Base-by-base conservation (phyloP, 371 early-diverging fungal species). In the Zychaea mexicana region DNA sequence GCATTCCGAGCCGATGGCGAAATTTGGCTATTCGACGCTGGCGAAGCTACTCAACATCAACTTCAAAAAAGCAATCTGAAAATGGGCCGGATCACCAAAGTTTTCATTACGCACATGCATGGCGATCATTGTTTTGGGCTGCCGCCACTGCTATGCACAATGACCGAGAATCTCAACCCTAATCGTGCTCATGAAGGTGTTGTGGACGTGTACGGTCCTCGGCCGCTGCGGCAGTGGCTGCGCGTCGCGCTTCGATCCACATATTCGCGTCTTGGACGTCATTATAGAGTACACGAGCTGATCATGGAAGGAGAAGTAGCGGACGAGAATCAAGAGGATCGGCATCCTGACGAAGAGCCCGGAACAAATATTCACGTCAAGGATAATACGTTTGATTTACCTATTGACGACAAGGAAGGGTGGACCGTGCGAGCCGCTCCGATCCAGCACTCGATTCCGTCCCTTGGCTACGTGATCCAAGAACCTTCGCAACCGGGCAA, bases 1-100 rank as follows among this genome's bases (percentile, higher is more conserved):
- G 85, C 88, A 4, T 57, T 88, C 0, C 71, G 85, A 17, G 30
- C 72, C 15, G 73, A 81, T 56, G 83, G 85, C 12, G 82, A 83
- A 19, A 71, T 82, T 45, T 84, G 84, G 79, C 62, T 93, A 30
- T 81, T 93, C 63, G 93, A 93, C 65, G 88, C 89, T 63, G 93
- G 93, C 33, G 93, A 93, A 72, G 92, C 86, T 45, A 89, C 90
- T 0, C 82, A 88, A 38, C 83, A 86, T 65, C 93, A 90, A 53
- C 62, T 88, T 17, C 78, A 85, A 63, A 77, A 78, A 56, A 78
- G 78, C 33, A 57, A 66, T 13, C 33, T 82, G 15, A 76, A 70
- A 32, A 78, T 77, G 69, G 70, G 83, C 6, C 73, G 74, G 19
- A 71, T 88, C 36, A 73, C 69, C 4, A 73, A 74, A 26, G 61